Evolutionary conservation across 352 stramenopile genomes (phyloP), one percentile per base, ranked within the genome.

Genomic region (Pythium folliculosum): DNA sequence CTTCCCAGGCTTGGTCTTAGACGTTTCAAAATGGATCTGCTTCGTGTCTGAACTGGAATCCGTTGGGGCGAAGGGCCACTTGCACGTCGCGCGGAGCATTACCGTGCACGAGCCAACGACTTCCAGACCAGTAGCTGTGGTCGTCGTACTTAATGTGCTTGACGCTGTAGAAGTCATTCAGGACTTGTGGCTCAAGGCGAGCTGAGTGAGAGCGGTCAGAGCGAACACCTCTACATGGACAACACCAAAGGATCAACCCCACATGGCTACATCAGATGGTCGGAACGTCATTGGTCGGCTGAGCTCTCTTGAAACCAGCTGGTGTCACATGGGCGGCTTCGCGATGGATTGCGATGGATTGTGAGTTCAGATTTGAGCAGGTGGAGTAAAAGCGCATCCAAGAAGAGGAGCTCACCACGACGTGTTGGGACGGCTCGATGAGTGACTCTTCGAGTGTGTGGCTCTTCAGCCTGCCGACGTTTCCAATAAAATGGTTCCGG

Each of bases 201-300:
- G 17, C 8, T 17, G 21, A 50, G 44, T 12, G 5, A 27, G 44
- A 50, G 44, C 19, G 19, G 19, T 14, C 6, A 7, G 44, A 50
- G 5, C 2, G 14, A 19, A 14, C 44, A 17, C 44, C 44, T 50
- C 44, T 50, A 50, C 44, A 25, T 50, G 8, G n/a, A 27, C 40
- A 47, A 16, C 9, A 19, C 1, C 44, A 50, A 50, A 14, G 44
- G 44, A 50, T 50, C 44, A n/a, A 0, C 14, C 10, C 14, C 40
- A 47, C 40, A 50, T 50, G 44, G 44, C 44, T 50, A 50, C 44
- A 50, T 17, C 44, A 50, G 19, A 19, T 50, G 44, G 44, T 27
- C n/a, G 44, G 44, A 47, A n/a, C 17, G 14, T 47, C 40, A 47
- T n/a, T 47, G 44, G 44, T n/a, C 19, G 5, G 13, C 27, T 7